Evolutionary conservation across 2,329 filamentous ascomycete genomes (phyloP), one percentile per base, ranked within the genome.

Genomic region (Diaporthe vaccinii): DNA sequence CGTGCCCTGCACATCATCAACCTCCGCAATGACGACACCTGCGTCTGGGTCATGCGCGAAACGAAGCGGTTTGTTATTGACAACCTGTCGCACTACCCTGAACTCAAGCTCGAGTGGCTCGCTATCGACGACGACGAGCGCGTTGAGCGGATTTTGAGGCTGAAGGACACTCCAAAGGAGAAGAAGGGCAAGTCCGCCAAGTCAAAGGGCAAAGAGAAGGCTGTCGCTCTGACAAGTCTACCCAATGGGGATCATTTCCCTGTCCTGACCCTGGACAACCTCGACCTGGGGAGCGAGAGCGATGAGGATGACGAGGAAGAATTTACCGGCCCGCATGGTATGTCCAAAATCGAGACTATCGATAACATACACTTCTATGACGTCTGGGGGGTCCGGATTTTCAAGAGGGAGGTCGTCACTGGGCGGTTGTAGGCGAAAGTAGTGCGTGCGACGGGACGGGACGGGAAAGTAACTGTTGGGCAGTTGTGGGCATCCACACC

Each of bases 1-100:
- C 86, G 87, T 20, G 91, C 89, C 5, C 83, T 92, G 41, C 89
- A 91, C 75, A 86, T 91, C 22, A 82, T 90, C 53, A 85, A 84
- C 46, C 88, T 92, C 75, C 86, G 88, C 25, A 88, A 87, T 75
- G 88, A 90, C 44, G 89, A 91, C 77, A 88, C 87, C 0, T 91
- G 89, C 74, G 83, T 87, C 20, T 90, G 87, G 83, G 87, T 91
- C 10, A 87, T 89, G 82, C 85, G 86, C 25, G 90, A 92, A 81
- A 88, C 89, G 3, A 85, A 88, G 55, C 86, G 85, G n/a, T 92
- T 92, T 79, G 86, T 90, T 39, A 85, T 91, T 14, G 91, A 93
- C 79, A 89, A 85, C 44, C 81, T 92, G 2, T 86, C 88, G 2
- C 89, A 92, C 75, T 85, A 89, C 75, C 89, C 89, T 0, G 79